A percentile compares a stretch with the other conserved stretches of the same genome.
phyloP scores from a whole-genome alignment of 169 alveolate genomes.

The Perkinsus marinus region DNA sequence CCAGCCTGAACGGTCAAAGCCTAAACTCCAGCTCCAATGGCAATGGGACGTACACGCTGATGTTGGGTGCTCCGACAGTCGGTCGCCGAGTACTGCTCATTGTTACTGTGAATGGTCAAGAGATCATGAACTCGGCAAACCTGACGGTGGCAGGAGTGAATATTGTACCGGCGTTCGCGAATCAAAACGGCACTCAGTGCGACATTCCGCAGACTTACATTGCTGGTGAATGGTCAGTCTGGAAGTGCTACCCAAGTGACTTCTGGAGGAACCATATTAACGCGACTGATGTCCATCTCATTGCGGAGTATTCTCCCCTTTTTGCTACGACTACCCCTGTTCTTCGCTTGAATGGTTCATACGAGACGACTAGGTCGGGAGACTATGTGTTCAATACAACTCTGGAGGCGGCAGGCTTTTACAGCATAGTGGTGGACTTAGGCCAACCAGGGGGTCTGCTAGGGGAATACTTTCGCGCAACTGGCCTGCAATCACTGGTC shows the following conservation, averaged over 20 bases:
- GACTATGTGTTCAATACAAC: background rate
- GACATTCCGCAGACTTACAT: background rate
- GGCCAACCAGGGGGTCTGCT: constrained; percentile 3
- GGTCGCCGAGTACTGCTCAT: background rate
- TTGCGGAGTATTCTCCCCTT: background rate
- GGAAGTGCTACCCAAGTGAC: background rate
- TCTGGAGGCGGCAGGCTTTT: background rate
- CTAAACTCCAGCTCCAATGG: background rate
- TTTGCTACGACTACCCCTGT: background rate
- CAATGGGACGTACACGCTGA: constrained; percentile 3
- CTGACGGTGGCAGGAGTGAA: background rate
- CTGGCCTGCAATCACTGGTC: background rate
- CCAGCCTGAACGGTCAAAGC: background rate
- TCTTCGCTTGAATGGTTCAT: background rate
- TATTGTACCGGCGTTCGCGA: background rate
- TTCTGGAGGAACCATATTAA: background rate
- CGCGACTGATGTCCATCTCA: background rate
- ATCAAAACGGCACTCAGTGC: background rate
- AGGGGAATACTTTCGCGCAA: constrained; percentile 2
- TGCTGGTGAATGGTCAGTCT: background rate
- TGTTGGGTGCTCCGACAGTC: background rate
- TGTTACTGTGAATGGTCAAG: background rate
- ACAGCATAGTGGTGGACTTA: background rate
- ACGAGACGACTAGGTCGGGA: background rate
- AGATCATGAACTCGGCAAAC: background rate